phyloP scores from a whole-genome alignment of 805 yeast genomes.

The Wickerhamomyces bisporus region DNA sequence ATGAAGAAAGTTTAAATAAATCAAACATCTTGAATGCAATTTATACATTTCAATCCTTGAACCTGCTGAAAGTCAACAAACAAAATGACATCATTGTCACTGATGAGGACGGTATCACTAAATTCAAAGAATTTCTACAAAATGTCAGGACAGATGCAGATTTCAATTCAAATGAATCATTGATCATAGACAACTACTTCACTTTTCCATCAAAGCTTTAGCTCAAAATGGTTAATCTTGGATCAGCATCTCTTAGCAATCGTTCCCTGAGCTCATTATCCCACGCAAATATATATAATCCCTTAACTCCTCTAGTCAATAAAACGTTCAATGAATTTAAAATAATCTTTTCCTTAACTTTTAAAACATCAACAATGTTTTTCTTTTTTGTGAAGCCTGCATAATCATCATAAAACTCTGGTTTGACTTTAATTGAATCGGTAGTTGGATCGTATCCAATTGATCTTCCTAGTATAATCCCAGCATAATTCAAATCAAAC shows the following conservation, averaged over 20 bases:
- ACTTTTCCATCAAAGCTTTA: neutral
- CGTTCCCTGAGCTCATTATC: conserved; percentile 33
- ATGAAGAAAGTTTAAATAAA: conserved; percentile 19
- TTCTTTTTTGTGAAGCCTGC: conserved; percentile 41
- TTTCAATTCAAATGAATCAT: neutral
- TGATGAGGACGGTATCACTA: conserved; percentile 8
- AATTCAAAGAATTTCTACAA: conserved; percentile 8
- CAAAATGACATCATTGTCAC: conserved; percentile 10
- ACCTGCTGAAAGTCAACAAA: conserved; percentile 10
- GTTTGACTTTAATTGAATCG: conserved; percentile 30
- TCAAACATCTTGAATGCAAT: conserved; percentile 19
- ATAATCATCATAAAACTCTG: conserved; percentile 38
- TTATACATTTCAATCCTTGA: conserved; percentile 16
- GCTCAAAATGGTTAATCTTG: conserved; percentile 5
- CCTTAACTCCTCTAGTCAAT: conserved; percentile 41
- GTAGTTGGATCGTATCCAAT: conserved; percentile 32
- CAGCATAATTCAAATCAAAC: conserved; percentile 42
- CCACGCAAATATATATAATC: conserved; percentile 39
- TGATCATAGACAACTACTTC: neutral
- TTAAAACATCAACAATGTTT: conserved; percentile 31
- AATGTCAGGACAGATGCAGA: conserved; percentile 5
- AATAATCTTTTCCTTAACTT: conserved; percentile 35
- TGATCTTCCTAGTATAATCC: conserved; percentile 40
- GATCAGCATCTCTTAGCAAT: conserved; percentile 16
- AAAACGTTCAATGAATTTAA: conserved; percentile 41